A percentile compares a stretch with the other conserved stretches of the same genome.
These are phyloP conservation scores for Posidonia oceanica DNA, from an alignment of 116 monocot species.

Conservation along the genomic window DNA sequence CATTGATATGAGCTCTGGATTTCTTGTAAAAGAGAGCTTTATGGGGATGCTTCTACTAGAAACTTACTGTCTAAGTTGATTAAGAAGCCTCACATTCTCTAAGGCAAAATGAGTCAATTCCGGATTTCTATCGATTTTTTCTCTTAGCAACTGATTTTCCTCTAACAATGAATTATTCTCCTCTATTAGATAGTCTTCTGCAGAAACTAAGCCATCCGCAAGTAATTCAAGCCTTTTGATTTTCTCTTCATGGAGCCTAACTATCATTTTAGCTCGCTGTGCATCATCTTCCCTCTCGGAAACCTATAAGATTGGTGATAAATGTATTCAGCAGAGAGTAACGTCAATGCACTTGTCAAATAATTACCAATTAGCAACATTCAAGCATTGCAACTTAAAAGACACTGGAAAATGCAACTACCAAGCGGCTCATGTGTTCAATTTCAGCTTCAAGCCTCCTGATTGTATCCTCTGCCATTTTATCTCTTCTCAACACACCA, in stretches of 20 bases:
- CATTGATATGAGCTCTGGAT: neutral
- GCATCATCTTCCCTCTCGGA: conserved; percentile 44
- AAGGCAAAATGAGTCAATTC: conserved; percentile 38
- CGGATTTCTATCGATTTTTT: conserved; percentile 34
- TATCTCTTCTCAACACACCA: conserved; percentile 56
- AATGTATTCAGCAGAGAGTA: neutral
- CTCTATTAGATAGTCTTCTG: conserved; percentile 42
- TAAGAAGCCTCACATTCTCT: conserved; percentile 47
- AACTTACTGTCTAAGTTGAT: conserved; percentile 48
- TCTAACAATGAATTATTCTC: conserved; percentile 45
- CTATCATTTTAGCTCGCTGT: conserved; percentile 16
- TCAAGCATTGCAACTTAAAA: neutral
- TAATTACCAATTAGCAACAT: too few relatives aligned
- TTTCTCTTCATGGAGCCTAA: conserved; percentile 41
- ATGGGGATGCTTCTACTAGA: neutral
- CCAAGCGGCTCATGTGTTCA: conserved; percentile 46
- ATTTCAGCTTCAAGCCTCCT: conserved; percentile 48
- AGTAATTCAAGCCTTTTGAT: conserved; percentile 35
- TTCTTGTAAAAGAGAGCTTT: neutral
- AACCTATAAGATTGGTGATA: conserved; percentile 18
- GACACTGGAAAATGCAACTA: conserved; percentile 13
- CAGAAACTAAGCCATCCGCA: conserved; percentile 34
- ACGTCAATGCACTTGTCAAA: too few relatives aligned
- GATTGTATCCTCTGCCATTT: conserved; percentile 22
- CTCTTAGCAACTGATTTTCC: conserved; percentile 39